phyloP scores from a whole-genome alignment of 495 filamentous ascomycete genomes.

The Aspergillus nidulans region DNA sequence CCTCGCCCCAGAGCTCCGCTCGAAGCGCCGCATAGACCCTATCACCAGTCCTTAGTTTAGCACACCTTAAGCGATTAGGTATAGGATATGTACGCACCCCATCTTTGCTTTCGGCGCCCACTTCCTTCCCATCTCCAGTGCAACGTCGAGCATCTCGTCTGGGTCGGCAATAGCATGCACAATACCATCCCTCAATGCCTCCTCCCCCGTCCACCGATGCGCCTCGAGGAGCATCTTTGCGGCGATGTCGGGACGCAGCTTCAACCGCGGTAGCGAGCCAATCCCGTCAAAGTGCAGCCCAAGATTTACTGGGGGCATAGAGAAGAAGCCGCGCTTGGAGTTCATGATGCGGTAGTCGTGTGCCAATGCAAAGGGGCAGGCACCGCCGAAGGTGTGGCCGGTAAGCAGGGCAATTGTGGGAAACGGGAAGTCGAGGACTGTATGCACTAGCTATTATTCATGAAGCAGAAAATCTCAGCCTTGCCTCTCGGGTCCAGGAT shows the following conservation, averaged over 20 bases:
- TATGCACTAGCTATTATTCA: constrained; percentile 42
- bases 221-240: constrained; percentile 50
- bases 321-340: constrained; percentile 42
- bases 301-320: constrained; percentile 48
- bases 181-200: constrained; percentile 46
- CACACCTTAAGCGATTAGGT: background rate
- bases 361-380: constrained; percentile 42
- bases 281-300: constrained; percentile 50
- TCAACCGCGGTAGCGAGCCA: constrained; percentile 42
- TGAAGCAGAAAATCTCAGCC: too few relatives aligned
- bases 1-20: constrained; percentile 49
- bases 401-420: constrained; percentile 49
- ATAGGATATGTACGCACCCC: constrained; percentile 25
- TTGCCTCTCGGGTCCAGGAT: too few relatives aligned
- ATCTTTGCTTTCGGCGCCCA: constrained; percentile 46
- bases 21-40: constrained; percentile 44
- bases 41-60: background rate
- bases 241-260: constrained; percentile 43
- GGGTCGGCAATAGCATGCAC: constrained; percentile 46
- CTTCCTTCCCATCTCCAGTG: constrained; percentile 34
- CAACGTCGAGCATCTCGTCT: constrained; percentile 41
- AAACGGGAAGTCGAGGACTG: constrained; percentile 49
- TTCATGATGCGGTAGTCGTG: constrained; percentile 54
- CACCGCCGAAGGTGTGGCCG: constrained; percentile 50
- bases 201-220: constrained; percentile 45